Conservation (phyloP, 352 stramenopile genomes). For the Globisporangium paroecandrum region DNA sequence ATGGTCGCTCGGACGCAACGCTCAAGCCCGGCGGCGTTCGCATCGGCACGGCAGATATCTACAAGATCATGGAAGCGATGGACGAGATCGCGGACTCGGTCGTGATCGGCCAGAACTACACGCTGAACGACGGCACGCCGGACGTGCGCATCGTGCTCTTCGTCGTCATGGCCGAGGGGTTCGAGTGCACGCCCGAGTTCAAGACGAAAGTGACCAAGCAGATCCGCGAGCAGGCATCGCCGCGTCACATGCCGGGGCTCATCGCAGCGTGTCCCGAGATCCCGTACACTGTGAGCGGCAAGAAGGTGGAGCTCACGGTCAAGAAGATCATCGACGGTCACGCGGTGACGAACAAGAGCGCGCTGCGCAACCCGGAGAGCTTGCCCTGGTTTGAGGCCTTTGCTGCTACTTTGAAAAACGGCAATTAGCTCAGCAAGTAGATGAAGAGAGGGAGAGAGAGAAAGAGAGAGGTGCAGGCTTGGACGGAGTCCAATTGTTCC, state of each 20-base stretch:
- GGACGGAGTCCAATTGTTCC: background rate
- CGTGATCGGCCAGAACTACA: conserved; percentile 66
- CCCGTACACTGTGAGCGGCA: conserved; percentile 74
- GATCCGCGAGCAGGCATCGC: conserved; percentile 63
- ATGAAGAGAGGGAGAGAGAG: background rate
- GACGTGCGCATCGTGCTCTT: conserved; percentile 79
- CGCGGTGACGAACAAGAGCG: conserved; percentile 53
- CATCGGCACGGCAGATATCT: conserved; percentile 78
- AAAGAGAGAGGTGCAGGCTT: background rate
- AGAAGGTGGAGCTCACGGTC: conserved; percentile 79
- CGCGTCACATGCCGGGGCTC: conserved; percentile 59
- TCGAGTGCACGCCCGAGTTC: conserved; percentile 40
- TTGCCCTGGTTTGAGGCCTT: conserved; percentile 57
- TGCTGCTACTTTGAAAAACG: conserved; percentile 26
- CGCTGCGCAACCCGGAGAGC: conserved; percentile 65
- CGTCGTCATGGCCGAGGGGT: conserved; percentile 45
- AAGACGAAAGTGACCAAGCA: conserved; percentile 46
- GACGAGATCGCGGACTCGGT: conserved; percentile 60
- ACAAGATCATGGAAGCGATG: conserved; percentile 74
- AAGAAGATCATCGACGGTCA: conserved; percentile 76
- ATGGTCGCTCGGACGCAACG: conserved; percentile 75
- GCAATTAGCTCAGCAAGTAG: background rate
- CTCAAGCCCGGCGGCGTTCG: conserved; percentile 75
- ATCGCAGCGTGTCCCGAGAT: conserved; percentile 70
- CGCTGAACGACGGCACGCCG: conserved; percentile 55